phyloP scores from a whole-genome alignment of 1,284 basidiomycete species.

The Ceratorhiza oryzae-sativae region DNA sequence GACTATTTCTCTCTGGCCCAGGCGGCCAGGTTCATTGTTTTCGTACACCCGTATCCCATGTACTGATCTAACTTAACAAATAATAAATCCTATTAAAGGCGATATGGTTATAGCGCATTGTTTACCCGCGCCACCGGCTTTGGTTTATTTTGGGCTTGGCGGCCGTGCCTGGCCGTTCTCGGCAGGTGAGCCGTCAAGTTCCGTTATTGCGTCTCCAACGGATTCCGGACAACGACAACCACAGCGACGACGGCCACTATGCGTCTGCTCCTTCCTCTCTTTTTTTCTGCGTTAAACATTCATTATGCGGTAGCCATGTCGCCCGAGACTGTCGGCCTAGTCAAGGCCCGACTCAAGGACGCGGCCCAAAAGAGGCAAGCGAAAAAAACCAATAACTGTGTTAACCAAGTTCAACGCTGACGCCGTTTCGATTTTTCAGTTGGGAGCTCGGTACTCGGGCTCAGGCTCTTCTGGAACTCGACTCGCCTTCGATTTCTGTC shows the following conservation, averaged over 20 bases:
- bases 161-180: neutral
- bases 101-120: too few species aligned
- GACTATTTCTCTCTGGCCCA: too few species aligned
- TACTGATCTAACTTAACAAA: too few species aligned
- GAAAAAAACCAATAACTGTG: neutral
- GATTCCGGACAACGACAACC: neutral
- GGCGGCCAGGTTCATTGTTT: too few species aligned
- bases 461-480: slow-evolving; percentile 73
- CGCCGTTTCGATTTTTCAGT: too few species aligned
- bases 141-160: neutral
- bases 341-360: slow-evolving; percentile 30
- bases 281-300: slow-evolving; percentile 9
- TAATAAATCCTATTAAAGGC: too few species aligned
- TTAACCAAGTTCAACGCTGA: too few species aligned
- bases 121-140: neutral
- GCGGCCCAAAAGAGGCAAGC: slow-evolving; percentile 39
- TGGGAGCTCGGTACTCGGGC: slow-evolving; percentile 86
- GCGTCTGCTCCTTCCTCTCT: slow-evolving; percentile 29
- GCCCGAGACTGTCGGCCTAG: slow-evolving; percentile 23
- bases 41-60: too few species aligned
- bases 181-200: slow-evolving; percentile 7
- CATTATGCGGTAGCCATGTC: slow-evolving; percentile 16
- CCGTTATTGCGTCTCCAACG: neutral
- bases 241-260: slow-evolving; percentile 12
- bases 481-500: slow-evolving; percentile 69